These are phyloP conservation scores for Articulospora tetracladia DNA, from an alignment of 495 filamentous ascomycete species.

Conservation along the genomic window DNA sequence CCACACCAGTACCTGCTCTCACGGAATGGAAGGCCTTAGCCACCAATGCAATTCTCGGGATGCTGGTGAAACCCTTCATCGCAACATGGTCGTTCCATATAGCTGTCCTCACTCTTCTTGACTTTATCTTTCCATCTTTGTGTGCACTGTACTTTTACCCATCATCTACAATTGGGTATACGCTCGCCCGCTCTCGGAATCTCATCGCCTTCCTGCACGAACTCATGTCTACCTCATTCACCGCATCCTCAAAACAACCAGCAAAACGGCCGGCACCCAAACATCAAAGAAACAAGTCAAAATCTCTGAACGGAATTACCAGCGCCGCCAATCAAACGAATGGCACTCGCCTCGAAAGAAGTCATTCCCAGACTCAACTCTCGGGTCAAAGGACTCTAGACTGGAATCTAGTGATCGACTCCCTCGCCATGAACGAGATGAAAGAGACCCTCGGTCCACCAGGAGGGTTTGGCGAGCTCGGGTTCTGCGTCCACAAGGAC, in stretches of 20 bases:
- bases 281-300: neutral
- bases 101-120: neutral
- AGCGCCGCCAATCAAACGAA: neutral
- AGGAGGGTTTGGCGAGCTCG: slow-evolving; percentile 21
- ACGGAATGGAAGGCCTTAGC: neutral
- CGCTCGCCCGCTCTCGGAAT: neutral
- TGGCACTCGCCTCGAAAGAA: slow-evolving; percentile 6
- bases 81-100: neutral
- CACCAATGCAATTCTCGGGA: too few relatives aligned
- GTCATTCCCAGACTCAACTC: neutral
- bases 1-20: neutral
- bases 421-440: slow-evolving; percentile 15
- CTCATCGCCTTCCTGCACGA: neutral
- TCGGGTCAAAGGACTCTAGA: slow-evolving; percentile 6
- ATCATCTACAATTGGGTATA: neutral
- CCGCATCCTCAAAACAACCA: neutral
- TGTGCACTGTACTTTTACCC: neutral
- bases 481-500: slow-evolving; percentile 13
- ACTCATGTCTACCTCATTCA: neutral
- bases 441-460: slow-evolving; percentile 17
- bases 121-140: neutral
- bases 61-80: neutral
- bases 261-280: neutral
- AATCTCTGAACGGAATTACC: neutral
- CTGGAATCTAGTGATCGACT: slow-evolving; percentile 14